Conservation (phyloP, 345 rosid genomes). For the Orychophragmus violaceus region DNA sequence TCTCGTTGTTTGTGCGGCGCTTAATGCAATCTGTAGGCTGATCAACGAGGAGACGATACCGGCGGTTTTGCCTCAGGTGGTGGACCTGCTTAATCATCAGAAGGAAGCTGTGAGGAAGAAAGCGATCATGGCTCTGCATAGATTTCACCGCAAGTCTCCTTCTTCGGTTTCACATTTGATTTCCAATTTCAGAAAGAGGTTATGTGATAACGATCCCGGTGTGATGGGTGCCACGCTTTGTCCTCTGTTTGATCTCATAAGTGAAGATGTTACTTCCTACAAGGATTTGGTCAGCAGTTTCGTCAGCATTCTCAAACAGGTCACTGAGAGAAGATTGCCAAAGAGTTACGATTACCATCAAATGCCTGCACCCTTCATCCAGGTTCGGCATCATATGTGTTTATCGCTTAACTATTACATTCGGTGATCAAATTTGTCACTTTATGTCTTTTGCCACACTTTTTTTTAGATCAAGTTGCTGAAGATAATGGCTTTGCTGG, state of each 20-base stretch:
- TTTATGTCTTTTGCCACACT: neutral
- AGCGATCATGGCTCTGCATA: conserved; percentile 96
- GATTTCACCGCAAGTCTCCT: conserved; percentile 84
- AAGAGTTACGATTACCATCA: conserved; percentile 95
- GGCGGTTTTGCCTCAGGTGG: conserved; percentile 89
- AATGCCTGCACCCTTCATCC: conserved; percentile 99
- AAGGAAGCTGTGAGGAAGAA: conserved; percentile 97
- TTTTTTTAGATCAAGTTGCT: conserved; percentile 62
- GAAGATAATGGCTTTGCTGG: conserved; percentile 85
- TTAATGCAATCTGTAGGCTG: conserved; percentile 83
- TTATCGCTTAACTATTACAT: neutral
- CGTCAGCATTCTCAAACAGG: conserved; percentile 94
- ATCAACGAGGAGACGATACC: conserved; percentile 99
- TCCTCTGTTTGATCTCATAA: conserved; percentile 82
- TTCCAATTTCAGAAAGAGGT: conserved; percentile 88
- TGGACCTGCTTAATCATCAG: conserved; percentile 66
- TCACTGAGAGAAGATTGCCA: conserved; percentile 79
- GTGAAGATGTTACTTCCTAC: conserved; percentile 58
- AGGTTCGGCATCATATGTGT: conserved; percentile 39
- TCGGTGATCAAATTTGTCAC: neutral
- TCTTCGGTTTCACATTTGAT: conserved; percentile 81
- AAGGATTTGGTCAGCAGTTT: conserved; percentile 89
- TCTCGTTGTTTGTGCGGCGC: conserved; percentile 78
- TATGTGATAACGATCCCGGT: conserved; percentile 93
- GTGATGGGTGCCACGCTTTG: conserved; percentile 99